Conservation (phyloP, 495 filamentous ascomycete genomes). For the Oidiodendron maius region DNA sequence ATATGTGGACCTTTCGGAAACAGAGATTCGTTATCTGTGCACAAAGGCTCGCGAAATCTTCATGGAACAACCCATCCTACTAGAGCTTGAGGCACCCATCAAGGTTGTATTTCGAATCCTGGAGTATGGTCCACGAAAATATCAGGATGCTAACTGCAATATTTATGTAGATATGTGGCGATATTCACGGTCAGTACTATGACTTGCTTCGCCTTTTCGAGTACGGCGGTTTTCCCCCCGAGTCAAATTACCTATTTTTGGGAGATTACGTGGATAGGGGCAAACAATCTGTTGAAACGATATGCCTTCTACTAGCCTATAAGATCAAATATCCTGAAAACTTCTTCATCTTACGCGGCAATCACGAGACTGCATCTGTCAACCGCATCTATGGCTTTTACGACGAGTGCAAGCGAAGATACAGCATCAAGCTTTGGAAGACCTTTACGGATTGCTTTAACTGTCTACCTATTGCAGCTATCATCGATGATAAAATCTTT, state of each 20-base stretch:
- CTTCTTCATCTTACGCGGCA: constrained; percentile 97
- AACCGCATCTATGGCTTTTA: constrained; percentile 99
- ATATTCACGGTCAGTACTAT: constrained; percentile 99
- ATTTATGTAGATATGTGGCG: constrained; percentile 80
- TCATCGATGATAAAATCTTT: constrained; percentile 99
- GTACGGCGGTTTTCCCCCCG: constrained; percentile 96
- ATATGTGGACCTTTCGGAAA: constrained; percentile 94
- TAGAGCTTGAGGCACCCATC: constrained; percentile 97
- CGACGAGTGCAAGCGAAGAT: constrained; percentile 97
- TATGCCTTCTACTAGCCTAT: constrained; percentile 96
- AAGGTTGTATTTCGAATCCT: constrained; percentile 57
- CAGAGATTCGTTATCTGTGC: constrained; percentile 96
- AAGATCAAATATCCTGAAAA: constrained; percentile 99
- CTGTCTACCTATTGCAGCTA: constrained; percentile 97
- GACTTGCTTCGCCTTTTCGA: constrained; percentile 96
- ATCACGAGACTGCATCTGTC: constrained; percentile 99
- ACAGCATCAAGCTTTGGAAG: constrained; percentile 99
- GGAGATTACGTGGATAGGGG: constrained; percentile 98
- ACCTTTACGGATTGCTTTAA: constrained; percentile 99
- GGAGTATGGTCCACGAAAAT: neutral
- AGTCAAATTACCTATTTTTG: constrained; percentile 99
- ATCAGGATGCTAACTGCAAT: constrained; percentile 3
- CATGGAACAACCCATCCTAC: constrained; percentile 96
- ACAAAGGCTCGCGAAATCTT: constrained; percentile 99
- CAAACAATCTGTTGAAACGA: constrained; percentile 99